Evolutionary conservation across 306 rosid species (phyloP), one percentile per base, ranked within the genome.

Genomic region (Neltuma alba): DNA sequence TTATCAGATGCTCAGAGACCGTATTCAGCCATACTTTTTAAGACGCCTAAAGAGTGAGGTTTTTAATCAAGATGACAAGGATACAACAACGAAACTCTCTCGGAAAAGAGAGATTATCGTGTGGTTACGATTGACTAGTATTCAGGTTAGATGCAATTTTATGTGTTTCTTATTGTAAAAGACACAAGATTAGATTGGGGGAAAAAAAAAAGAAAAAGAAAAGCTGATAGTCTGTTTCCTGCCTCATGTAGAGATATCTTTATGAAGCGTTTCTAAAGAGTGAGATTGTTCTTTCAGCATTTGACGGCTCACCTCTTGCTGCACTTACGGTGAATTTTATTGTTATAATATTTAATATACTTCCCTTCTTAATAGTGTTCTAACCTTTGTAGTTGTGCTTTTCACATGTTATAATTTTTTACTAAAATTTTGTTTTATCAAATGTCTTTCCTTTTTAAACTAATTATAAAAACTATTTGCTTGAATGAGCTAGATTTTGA

Each of bases 41-140:
- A 57, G 31, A 57, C 63, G 33, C 16, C 63, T 57, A 25, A 57
- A 57, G 63, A 23, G 63, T 23, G 63, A 57, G 63, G 63, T 57
- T 23, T 57, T 57, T 57, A 23, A 25, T 57, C 63, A 57, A 57
- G 63, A 57, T 25, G 33, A 25, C 16, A 57, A 57, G 33, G 11
- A 57, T 57, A 1, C 63, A 25, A 11, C 63, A 3, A 3, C 11
- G 0, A 57, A 57, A 25, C 63, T 57, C 11, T 23, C 63, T 57
- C 63, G 11, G 6, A 57, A 57, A 25, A 16, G 6, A 25, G 63
- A 57, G 33, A 57, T 57, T 25, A 25, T 57, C 2, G 63, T 57
- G 31, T 57, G 63, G 63, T 33, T 57, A 25, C 15, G 63, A 23
- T 57, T 57, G 63, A 57, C 63, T 57, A 25, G 16, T 57, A 11